These are phyloP conservation scores for Lepraria neglecta DNA, from an alignment of 495 filamentous ascomycete species.

Conservation along the genomic window DNA sequence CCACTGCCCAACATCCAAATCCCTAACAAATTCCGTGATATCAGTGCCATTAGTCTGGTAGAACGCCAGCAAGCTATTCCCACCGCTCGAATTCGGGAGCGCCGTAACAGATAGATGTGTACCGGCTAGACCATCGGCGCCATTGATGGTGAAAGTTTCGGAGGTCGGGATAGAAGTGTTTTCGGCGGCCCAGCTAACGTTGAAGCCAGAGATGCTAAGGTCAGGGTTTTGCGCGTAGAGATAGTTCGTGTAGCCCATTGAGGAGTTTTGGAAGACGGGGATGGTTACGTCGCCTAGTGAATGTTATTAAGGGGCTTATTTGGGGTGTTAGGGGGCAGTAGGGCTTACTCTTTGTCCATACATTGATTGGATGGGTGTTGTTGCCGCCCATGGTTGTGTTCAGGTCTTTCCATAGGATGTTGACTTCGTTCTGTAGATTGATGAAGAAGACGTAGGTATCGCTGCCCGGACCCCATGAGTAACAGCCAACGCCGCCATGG, in stretches of 20 bases:
- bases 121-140: conserved; percentile 21
- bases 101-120: conserved; percentile 26
- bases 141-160: conserved; percentile 24
- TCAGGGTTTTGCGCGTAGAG: conserved; percentile 26
- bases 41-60: conserved; percentile 27
- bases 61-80: conserved; percentile 22
- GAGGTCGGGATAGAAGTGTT: conserved; percentile 19
- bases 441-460: conserved; percentile 26
- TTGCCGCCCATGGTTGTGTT: conserved; percentile 19
- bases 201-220: conserved; percentile 23
- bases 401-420: conserved; percentile 27
- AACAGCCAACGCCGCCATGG: conserved; percentile 35
- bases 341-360: conserved; percentile 23
- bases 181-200: conserved; percentile 24
- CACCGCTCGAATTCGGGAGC: conserved; percentile 19
- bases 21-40: conserved; percentile 24
- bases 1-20: conserved; percentile 26
- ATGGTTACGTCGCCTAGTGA: conserved; percentile 19
- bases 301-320: neutral
- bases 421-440: conserved; percentile 20
- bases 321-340: neutral
- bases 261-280: conserved; percentile 24
- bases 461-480: conserved; percentile 27
- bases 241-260: conserved; percentile 27
- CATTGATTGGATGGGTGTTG: conserved; percentile 21